These are phyloP conservation scores for Paraconiothyrium brasiliense DNA, from an alignment of 2,329 filamentous ascomycete genomes.

Conservation along the genomic window DNA sequence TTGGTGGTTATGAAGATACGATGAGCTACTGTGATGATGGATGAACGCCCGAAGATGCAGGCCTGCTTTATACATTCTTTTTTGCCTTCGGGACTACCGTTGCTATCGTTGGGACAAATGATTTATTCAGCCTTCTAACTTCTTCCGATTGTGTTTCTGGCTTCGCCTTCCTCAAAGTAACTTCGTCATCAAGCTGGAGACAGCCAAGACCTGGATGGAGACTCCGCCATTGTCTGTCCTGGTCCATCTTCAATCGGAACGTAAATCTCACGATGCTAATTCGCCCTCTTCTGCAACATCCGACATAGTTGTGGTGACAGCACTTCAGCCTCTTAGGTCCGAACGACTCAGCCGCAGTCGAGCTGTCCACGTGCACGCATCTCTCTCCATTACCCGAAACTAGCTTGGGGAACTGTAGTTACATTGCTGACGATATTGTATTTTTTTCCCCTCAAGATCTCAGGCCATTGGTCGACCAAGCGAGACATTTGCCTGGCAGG, in stretches of 20 bases:
- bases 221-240: neutral
- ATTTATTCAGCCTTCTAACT: neutral
- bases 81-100: neutral
- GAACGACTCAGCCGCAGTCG: conserved; percentile 11
- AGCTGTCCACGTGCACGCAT: neutral
- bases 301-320: neutral
- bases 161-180: conserved; percentile 4
- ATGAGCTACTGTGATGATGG: conserved; percentile 13
- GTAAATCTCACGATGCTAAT: too few species aligned
- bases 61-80: conserved; percentile 4
- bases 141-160: neutral
- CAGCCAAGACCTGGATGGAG: neutral
- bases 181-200: neutral
- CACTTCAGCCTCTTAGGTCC: conserved; percentile 4
- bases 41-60: neutral
- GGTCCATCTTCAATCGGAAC: neutral
- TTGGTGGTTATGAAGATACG: neutral
- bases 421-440: neutral
- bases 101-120: too few species aligned
- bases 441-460: neutral
- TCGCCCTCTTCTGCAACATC: neutral
- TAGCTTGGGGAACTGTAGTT: neutral
- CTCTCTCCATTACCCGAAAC: neutral
- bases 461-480: neutral
- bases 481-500: neutral